Conservation (phyloP, 1,139 yeast genomes). For the Scheffersomyces parashehatae region DNA sequence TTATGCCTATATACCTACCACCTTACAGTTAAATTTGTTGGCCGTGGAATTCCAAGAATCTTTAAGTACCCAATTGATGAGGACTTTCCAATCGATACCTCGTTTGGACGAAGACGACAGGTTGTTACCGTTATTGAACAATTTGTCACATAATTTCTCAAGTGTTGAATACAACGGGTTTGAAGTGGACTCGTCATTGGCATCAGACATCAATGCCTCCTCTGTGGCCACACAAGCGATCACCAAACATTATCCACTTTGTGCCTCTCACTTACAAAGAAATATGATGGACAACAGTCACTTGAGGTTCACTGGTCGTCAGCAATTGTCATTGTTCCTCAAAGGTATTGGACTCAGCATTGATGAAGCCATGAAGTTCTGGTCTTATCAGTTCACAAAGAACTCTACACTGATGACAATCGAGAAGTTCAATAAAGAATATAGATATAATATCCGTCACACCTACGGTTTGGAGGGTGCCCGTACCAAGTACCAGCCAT, state of each 20-base stretch:
- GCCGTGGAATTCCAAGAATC: conserved; percentile 63
- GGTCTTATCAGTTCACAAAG: conserved; percentile 73
- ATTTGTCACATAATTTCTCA: conserved; percentile 73
- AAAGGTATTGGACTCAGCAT: conserved; percentile 86
- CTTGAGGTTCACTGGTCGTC: conserved; percentile 79
- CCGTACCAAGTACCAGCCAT: conserved; percentile 79
- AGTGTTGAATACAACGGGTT: conserved; percentile 51
- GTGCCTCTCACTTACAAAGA: conserved; percentile 70
- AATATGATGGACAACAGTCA: conserved; percentile 65
- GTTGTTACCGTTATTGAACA: conserved; percentile 76
- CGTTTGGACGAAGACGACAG: conserved; percentile 91
- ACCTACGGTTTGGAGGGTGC: conserved; percentile 91
- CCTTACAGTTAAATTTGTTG: conserved; percentile 71
- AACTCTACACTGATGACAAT: conserved; percentile 51
- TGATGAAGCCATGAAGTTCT: conserved; percentile 85
- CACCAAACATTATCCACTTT: conserved; percentile 74
- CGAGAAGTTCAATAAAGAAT: conserved; percentile 85
- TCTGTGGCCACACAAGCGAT: conserved; percentile 58
- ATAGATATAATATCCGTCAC: conserved; percentile 84
- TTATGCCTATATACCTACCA: conserved; percentile 80
- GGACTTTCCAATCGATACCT: conserved; percentile 78
- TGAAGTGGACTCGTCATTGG: conserved; percentile 32
- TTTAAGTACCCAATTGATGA: conserved; percentile 54
- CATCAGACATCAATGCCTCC: conserved; percentile 61
- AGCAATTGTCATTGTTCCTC: conserved; percentile 78